Percentiles rank a stretch among this genome's conserved stretches.
phyloP scores from a whole-genome alignment of 1,284 basidiomycete species.

The Rhodotorula sp. region DNA sequence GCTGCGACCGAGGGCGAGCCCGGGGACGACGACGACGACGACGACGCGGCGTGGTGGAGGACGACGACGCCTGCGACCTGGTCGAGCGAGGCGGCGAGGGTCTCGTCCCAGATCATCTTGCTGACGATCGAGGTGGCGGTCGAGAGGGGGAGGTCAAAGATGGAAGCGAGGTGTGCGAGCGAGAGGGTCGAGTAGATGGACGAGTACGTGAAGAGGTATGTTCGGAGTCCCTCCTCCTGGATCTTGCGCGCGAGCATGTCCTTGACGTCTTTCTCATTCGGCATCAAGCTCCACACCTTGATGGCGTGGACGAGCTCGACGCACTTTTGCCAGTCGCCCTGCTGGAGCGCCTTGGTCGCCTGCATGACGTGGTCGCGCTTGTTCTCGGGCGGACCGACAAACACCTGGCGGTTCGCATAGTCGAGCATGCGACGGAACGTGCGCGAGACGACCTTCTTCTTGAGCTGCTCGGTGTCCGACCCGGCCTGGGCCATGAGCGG shows the following conservation, averaged over 20 bases:
- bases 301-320: conserved; percentile 89
- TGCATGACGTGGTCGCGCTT: conserved; percentile 99
- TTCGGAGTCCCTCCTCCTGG: conserved; percentile 94
- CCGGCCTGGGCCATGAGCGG: conserved; percentile 90
- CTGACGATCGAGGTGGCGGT: conserved; percentile 88
- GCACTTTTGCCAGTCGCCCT: conserved; percentile 95
- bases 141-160: conserved; percentile 77
- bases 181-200: conserved; percentile 91
- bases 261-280: conserved; percentile 81
- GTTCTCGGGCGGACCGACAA: conserved; percentile 97
- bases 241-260: conserved; percentile 93
- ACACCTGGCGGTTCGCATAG: conserved; percentile 95
- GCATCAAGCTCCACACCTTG: conserved; percentile 98
- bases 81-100: conserved; percentile 84
- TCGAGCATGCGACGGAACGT: conserved; percentile 93
- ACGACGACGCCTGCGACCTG: conserved; percentile 81
- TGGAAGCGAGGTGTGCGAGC: conserved; percentile 77
- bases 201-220: conserved; percentile 98
- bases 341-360: conserved; percentile 92
- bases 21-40: background rate
- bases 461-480: conserved; percentile 78
- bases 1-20: too few relatives aligned
- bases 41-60: conserved; percentile 60
- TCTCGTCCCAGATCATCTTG: conserved; percentile 99
- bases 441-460: conserved; percentile 79